Base-by-base conservation (phyloP, 2,329 filamentous ascomycete genomes). In the Aspergillus ustus region DNA sequence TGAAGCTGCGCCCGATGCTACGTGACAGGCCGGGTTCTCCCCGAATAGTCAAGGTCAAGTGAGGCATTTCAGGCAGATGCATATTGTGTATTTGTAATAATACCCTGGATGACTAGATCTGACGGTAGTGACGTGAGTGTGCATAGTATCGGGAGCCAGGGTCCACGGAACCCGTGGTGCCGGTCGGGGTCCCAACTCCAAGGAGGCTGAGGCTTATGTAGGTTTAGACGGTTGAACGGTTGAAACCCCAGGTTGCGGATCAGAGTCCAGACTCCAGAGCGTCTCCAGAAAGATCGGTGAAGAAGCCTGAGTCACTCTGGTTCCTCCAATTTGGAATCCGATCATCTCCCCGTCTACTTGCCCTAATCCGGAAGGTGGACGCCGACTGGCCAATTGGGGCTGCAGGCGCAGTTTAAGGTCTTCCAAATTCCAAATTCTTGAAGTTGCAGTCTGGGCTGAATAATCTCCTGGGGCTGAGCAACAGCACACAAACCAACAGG, bases 361-460 rank as follows among this genome's bases (percentile, higher is more conserved):
- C 15, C 34, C 13, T 15, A 40, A 13, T 15, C 11, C 34, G 11
- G 34, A 5, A 40, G 34, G 34, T 40, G 34, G 34, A 40, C 11
- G 34, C 34, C 34, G 11, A 13, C 15, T 40, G 11, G 11, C 34
- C 34, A 17, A 40, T 40, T 6, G 15, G 5, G 6, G 8, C 1
- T 34, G 31, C 31, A 34, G 31, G 1, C 31, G 31, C 6, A 34
- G 37, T 56, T 25, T 40, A 48, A 28, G 19, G 53, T 48, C 45
- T 55, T 55, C 40, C 52, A 45, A 48, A 56, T 56, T 40, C 25
- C 43, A 20, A 9, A 40, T 40, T n/a, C n/a, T n/a, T n/a, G n/a
- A n/a, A n/a, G n/a, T n/a, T 40, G 8, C 11, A 13, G 11, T 20
- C 44, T 56, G 37, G 52, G 52, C 52, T 53, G 52, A 44, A 40